Evolutionary conservation across 2,329 filamentous ascomycete species (phyloP), one percentile per base, ranked within the genome.

Genomic region (Nemania serpens): DNA sequence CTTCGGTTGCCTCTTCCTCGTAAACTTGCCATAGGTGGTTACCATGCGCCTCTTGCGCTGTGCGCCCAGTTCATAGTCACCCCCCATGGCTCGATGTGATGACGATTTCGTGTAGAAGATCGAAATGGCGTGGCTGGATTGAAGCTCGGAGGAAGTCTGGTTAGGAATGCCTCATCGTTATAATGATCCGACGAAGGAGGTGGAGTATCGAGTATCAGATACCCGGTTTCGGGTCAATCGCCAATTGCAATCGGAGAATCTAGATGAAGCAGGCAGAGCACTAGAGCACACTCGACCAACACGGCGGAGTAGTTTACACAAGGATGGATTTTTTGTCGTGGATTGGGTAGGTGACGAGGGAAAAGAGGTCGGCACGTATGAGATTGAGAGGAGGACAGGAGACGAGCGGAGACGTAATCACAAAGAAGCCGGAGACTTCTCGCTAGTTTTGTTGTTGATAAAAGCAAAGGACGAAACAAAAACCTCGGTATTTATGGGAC

Each of bases 1-100:
- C 43, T 69, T 72, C 42, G 69, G 58, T 56, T 70, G 68, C 58
- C 68, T 66, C 62, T 64, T 71, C 42, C 61, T 69, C 17, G 64
- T 37, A 18, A 59, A 55, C 55, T 71, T 74, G 45, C 70, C 72
- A 62, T 74, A 74, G 9, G 64, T 66, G 13, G 68, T 71, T 34
- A 61, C 68, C 50, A 69, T 51, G 49, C 64, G 69, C 60, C 61
- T 70, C 66, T 69, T 71, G 58, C 68, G 70, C 66, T 66, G 63
- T 55, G 65, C 66, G 59, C 67, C 64, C 22, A 66, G 58, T 22
- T 73, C 71, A 36, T 62, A 61, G 47, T 65, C 68, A 34, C 51
- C 63, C 9, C 65, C 66, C 71, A 74, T 74, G 25, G 22, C 62
- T 50, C 17, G 18, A 51, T 63, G n/a, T 37, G 29, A 45, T 62